Conservation (phyloP, 495 filamentous ascomycete genomes). For the Xylaria telfairii region DNA sequence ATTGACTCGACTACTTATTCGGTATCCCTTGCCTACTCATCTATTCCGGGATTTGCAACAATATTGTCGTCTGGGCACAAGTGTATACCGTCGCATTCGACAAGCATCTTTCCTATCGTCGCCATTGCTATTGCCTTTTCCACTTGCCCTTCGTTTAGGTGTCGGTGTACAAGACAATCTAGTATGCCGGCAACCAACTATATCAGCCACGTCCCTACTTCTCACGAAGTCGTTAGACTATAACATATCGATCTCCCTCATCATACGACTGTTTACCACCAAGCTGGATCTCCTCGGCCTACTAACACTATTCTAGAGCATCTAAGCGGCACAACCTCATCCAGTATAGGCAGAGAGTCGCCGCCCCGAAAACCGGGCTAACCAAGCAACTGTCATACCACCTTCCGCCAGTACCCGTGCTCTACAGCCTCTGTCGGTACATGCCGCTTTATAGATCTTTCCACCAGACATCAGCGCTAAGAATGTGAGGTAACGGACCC, state of each 20-base stretch:
- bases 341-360: neutral
- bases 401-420: neutral
- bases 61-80: neutral
- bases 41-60: neutral
- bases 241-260: neutral
- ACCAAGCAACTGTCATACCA: neutral
- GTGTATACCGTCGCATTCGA: no score
- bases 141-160: neutral
- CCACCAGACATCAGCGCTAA: slow-evolving; percentile 26
- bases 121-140: no score
- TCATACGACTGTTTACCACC: neutral
- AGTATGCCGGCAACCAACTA: neutral
- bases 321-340: neutral
- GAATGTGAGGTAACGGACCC: slow-evolving; percentile 24
- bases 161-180: neutral
- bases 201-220: neutral
- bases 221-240: neutral
- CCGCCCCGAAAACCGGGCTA: neutral
- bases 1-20: neutral
- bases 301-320: neutral
- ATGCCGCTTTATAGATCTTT: neutral
- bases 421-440: neutral
- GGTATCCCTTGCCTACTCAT: neutral
- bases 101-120: neutral
- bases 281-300: neutral